Base-by-base conservation (phyloP, 441 rosid species). In the Arabidopsis hybrid region DNA sequence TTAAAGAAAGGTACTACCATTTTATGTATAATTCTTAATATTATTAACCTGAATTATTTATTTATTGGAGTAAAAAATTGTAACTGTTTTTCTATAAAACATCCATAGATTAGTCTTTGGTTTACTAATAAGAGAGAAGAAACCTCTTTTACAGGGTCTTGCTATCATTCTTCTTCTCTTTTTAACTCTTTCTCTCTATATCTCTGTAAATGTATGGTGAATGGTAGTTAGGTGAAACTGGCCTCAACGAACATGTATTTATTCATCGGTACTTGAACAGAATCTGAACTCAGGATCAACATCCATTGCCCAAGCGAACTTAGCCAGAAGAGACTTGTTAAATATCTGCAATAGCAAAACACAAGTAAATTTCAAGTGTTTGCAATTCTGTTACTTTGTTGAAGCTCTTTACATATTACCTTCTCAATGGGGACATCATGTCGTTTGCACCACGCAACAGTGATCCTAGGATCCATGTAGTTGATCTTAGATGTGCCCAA, bases 381-480 rank as follows among this genome's bases (percentile, higher is more conserved):
- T 72, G 59, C 46, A 65, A 65, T 36, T 8, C 31, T 40, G 6
- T 47, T 13, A 52, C 26, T 39, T 31, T 49, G 18, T 69, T 58
- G 38, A 73, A 63, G 64, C 58, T 59, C 8, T 55, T 10, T 21
- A 21, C 16, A 36, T 14, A 66, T 31, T 75, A 96, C 99, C 97
- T 93, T 96, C 83, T 96, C 99, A 51, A 96, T 96, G 55, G 98
- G 98, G 74, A 96, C 99, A 49, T 96, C 99, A 4, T 90, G 97
- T 36, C 98, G 82, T 81, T 96, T 96, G 88, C 99, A 96, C 99
- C 98, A 96, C 1, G 99, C 97, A n/a, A 96, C 98, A 26, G 91
- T 87, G 73, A 96, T 96, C 86, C 98, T 86, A 60, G 99, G 99
- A 82, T 96, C 99, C 55, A 93, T 92, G 77, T 96, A 96, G 64